These are phyloP conservation scores for Phytophthora citrophthora DNA, from an alignment of 352 stramenopile species.

Conservation along the genomic window DNA sequence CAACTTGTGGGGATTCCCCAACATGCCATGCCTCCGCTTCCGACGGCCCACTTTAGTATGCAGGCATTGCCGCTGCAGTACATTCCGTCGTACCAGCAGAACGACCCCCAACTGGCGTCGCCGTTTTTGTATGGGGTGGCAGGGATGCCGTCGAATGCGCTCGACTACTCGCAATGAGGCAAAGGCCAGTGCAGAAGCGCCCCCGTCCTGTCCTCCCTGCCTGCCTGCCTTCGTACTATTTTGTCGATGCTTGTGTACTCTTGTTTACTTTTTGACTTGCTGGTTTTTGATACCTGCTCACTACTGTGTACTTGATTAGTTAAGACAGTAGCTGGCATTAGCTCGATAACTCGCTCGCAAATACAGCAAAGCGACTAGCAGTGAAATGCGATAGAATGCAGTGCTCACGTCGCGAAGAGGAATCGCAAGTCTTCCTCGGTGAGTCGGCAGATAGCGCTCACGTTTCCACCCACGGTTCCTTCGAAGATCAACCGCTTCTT, in stretches of 20 bases:
- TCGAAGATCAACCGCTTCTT: constrained; percentile 98
- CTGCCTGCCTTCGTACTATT: constrained; percentile 41
- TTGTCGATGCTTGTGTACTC: constrained; percentile 37
- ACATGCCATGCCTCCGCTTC: constrained; percentile 37
- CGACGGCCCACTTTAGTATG: constrained; percentile 29
- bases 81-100: constrained; percentile 40
- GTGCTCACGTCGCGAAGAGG: constrained; percentile 79
- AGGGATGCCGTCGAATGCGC: constrained; percentile 31
- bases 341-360: not conserved
- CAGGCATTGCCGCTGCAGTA: constrained; percentile 35
- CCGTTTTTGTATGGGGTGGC: constrained; percentile 46
- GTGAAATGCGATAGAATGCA: constrained; percentile 15
- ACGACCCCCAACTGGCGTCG: constrained; percentile 37
- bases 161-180: constrained; percentile 40
- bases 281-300: constrained; percentile 36
- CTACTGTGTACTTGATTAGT: constrained; percentile 28
- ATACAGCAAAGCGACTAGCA: constrained; percentile 27
- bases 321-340: constrained; percentile 20
- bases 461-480: constrained; percentile 96
- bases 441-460: constrained; percentile 87
- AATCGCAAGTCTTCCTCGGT: constrained; percentile 95
- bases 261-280: constrained; percentile 48
- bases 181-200: constrained; percentile 7
- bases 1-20: constrained; percentile 34
- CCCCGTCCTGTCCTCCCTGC: constrained; percentile 13